A percentile compares a stretch with the other conserved stretches of the same genome.
phyloP scores from a whole-genome alignment of 352 stramenopile genomes.

The Achlya hypogyna region DNA sequence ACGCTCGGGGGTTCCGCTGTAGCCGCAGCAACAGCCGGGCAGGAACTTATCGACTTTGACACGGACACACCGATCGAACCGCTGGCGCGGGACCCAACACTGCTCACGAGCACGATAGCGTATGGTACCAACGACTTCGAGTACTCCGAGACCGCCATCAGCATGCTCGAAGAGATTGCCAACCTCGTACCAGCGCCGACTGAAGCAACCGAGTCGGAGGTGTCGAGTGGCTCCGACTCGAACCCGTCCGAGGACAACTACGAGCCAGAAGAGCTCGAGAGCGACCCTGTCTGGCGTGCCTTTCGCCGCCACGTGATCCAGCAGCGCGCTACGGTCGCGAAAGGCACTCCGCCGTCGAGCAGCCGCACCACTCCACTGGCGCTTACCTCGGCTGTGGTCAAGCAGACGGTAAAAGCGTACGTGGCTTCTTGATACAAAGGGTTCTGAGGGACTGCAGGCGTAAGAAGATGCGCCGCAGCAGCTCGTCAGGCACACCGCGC shows the following conservation, averaged over 20 bases:
- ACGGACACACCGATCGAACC: not conserved
- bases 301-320: not conserved
- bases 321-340: not conserved
- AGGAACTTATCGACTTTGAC: not conserved
- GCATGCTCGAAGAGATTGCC: slow-evolving; percentile 62
- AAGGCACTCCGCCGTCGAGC: not conserved
- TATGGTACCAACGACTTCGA: slow-evolving; percentile 10
- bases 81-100: not conserved
- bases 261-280: slow-evolving; percentile 35
- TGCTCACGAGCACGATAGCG: not conserved
- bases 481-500: not conserved
- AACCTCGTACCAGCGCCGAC: slow-evolving; percentile 34
- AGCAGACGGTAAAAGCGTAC: not conserved
- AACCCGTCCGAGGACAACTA: slow-evolving; percentile 65
- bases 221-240: slow-evolving; percentile 52
- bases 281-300: slow-evolving; percentile 21
- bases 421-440: not conserved
- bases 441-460: not conserved
- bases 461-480: not conserved
- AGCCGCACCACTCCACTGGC: not conserved
- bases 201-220: slow-evolving; percentile 28
- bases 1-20: not conserved
- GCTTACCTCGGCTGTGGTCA: not conserved
- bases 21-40: too few species aligned
- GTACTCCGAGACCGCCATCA: slow-evolving; percentile 5